Base-by-base conservation (phyloP, 768 basidiomycete genomes). In the Thelephora ganbajun region DNA sequence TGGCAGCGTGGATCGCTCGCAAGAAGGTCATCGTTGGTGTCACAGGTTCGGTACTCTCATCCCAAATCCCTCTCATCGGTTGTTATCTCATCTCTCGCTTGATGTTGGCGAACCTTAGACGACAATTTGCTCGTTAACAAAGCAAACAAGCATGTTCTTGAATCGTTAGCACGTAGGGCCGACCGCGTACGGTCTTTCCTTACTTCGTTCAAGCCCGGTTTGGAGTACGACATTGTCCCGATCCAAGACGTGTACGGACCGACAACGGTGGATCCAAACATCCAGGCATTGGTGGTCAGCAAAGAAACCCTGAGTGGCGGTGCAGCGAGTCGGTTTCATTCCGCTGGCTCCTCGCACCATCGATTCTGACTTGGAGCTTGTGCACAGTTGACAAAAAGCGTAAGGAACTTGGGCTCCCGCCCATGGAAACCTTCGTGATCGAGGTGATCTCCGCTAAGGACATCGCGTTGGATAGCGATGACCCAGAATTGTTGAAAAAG, bases 251-350 rank as follows among this genome's bases (percentile, higher is more conserved):
- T 96, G 0, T 92, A 79, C 56, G 96, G 96, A 2, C 96, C 96
- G 11, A 96, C 96, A 0, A 85, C 73, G 4, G 78, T 72, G 68
- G 92, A 97, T 56, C 73, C 81, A 2, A 72, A 93, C 57, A 77
- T 98, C n/a, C 89, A 96, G 54, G 92, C 80, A 7, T 65, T 99
- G 12, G 86, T 99, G 3, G 86, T 97, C 39, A 92, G 88, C 64
- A 77, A 76, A 57, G 96, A 99, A 64, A 98, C 93, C 0, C 56
- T 83, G 0, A 62, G 69, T 11, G 94, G 96, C 0, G 90, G 82
- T 0, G 65, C 69, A 19, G 68, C 82, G 18, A 79, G 91, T 90
- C 51, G 49, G 86, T 70, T n/a, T 45, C 33, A 19, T 48, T 48
- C 44, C 20, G 42, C 41, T 44, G 22, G 33, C 39, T 7, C 30